Evolutionary conservation across 352 stramenopile genomes (phyloP), one percentile per base, ranked within the genome.

Genomic region (Phytophthora hybrid): DNA sequence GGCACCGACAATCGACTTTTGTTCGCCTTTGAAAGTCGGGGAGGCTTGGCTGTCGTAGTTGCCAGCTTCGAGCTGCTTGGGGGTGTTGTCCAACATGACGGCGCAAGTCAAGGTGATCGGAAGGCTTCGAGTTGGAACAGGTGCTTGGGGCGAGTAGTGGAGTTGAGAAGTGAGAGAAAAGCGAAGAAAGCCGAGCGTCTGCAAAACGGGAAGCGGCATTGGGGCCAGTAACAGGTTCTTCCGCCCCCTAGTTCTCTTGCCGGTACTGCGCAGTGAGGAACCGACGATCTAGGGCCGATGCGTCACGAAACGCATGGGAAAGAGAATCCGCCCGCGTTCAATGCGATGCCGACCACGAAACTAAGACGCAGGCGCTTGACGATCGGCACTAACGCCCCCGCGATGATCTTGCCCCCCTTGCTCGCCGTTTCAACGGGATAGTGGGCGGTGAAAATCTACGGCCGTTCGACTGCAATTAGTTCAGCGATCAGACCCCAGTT

Each of bases 11-110:
- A 69, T 49, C 9, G 63, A 69, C 34, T 54, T 63, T 52, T 34
- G 56, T 37, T 73, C 60, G n/a, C 60, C 44, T 54, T 77, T 62
- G 31, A 47, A 68, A 64, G 32, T 63, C 21, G 63, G 70, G 6
- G 70, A 69, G 14, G 37, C 10, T 60, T 73, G 70, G 7, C 0
- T 61, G 47, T 73, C 70, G 47, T 73, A 77, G 16, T 41, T 68
- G 5, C 70, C 70, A n/a, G 52, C 34, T 65, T 77, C 64, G 59
- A 77, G 70, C 47, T 69, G 63, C 31, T 76, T 76, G 23, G 53
- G 57, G 5, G 39, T 65, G 16, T 14, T 49, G 21, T 69, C 58
- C 21, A 71, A 32, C 47, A 63, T 61, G 11, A 34, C 59, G 29
- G 46, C 31, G 26, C 37, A 11, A n/a, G n/a, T n/a, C n/a, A n/a